Base-by-base conservation (phyloP, 73 alveolate species). In the Urostyla sp. region DNA sequence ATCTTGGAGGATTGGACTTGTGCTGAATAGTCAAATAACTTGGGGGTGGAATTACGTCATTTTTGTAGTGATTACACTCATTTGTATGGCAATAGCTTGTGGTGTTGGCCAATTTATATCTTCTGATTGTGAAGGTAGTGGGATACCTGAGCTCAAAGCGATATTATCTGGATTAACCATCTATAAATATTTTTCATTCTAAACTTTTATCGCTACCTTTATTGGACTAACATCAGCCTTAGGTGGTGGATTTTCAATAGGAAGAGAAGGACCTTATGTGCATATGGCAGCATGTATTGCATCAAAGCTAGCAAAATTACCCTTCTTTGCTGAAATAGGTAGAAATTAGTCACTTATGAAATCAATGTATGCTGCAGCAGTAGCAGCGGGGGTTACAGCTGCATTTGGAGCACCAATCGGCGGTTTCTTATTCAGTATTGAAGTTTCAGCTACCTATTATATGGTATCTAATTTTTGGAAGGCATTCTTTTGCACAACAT, bases 361-460 rank as follows among this genome's bases (percentile, higher is more conserved):
- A 26, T 61, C 90, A 11, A 87, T 94, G 96, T 58, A 91, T 49
- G 77, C 95, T 50, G 95, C 94, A 8, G 91, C 98, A 11, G 93
- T 94, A 53, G 97, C 99, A 16, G 95, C 97, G 0, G 99, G 99
- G 5, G 89, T 92, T 32, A 94, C 99, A 45, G 90, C 92, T 30
- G 91, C 97, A 28, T 90, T 92, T 52, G 98, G 98, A 23, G 91
- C 96, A 36, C 97, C 99, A 51, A 79, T 95, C 52, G 99, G 99
- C 0, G 99, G 97, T 0, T 90, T 90, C 38, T 49, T 95, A 55
- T 95, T 95, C 61, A 80, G 95, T 55, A 92, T 95, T 69, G 99
- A 95, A 76, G 91, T 90, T 15, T 88, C 98, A 28, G 87, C 95
- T 2, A 90, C 95, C 48, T 87, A 86, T 53, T 95, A 90, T 72